A percentile compares a stretch with the other conserved stretches of the same genome.
phyloP scores from a whole-genome alignment of 2,329 filamentous ascomycete species.

The Boeremia lycopersici region DNA sequence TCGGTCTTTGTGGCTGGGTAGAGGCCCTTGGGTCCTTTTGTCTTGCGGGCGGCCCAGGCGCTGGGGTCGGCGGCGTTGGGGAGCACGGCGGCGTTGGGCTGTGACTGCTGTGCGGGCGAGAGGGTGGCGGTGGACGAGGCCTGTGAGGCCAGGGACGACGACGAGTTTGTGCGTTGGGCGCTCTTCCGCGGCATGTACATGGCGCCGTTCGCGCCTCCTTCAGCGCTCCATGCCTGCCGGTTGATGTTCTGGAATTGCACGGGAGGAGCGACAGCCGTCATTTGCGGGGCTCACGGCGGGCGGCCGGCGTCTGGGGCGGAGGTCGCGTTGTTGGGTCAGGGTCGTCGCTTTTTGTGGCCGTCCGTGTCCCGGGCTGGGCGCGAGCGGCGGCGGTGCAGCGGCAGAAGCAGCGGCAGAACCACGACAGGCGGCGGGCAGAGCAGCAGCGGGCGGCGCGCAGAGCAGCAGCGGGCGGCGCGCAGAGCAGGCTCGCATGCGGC shows the following conservation, averaged over 20 bases:
- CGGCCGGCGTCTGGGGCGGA: conserved; percentile 25
- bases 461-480: conserved; percentile 17
- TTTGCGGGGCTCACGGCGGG: conserved; percentile 45
- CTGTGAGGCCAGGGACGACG: conserved; percentile 74
- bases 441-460: conserved; percentile 24
- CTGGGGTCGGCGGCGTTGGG: conserved; percentile 34
- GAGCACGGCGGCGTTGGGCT: conserved; percentile 64
- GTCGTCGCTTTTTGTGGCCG: conserved; percentile 34
- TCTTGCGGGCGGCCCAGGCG: conserved; percentile 54
- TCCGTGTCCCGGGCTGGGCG: conserved; percentile 23
- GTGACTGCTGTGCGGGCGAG: conserved; percentile 64
- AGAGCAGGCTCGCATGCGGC: conserved; percentile 38
- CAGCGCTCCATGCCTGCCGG: conserved; percentile 67
- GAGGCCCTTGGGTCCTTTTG: conserved; percentile 59
- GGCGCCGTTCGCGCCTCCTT: conserved; percentile 65
- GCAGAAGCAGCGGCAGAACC: conserved; percentile 37
- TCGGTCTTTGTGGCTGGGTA: conserved; percentile 72
- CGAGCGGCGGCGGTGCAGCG: no score
- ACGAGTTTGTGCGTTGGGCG: conserved; percentile 86
- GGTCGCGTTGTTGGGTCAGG: conserved; percentile 21
- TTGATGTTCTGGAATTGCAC: conserved; percentile 67
- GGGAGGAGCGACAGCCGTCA: conserved; percentile 71
- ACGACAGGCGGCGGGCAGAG: conserved; percentile 22
- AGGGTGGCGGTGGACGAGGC: conserved; percentile 71
- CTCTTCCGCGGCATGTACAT: conserved; percentile 89